Conservation (phyloP, 768 basidiomycete species). For the Trametes cingulata region DNA sequence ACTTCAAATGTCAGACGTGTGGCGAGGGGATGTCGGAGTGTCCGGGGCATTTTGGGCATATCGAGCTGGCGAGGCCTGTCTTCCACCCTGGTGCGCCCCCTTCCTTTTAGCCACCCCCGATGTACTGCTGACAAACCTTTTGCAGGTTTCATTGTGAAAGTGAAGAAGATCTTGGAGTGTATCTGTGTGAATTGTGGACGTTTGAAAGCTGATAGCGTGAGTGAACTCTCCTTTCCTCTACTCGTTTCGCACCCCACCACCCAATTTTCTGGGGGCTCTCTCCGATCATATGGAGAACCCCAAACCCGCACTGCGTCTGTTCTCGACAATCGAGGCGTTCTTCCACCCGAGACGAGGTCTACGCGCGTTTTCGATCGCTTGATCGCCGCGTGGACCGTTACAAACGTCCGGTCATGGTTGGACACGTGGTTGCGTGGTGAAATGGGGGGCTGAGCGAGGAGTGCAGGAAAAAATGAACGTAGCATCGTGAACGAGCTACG, state of each 20-base stretch:
- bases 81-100: constrained; percentile 84
- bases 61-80: constrained; percentile 95
- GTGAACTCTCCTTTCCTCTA: constrained; percentile 76
- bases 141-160: constrained; percentile 93
- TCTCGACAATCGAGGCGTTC: constrained; percentile 82
- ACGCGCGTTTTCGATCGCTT: constrained; percentile 93
- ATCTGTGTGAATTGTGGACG: constrained; percentile 99
- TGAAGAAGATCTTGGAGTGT: constrained; percentile 99
- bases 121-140: not conserved
- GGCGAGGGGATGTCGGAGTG: constrained; percentile 99
- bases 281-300: constrained; percentile 91
- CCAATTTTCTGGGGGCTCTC: constrained; percentile 99
- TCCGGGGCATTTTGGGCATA: constrained; percentile 98
- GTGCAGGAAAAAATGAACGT: constrained; percentile 62
- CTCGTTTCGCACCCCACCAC: constrained; percentile 91
- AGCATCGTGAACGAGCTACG: constrained; percentile 28
- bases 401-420: constrained; percentile 74
- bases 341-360: constrained; percentile 72
- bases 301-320: constrained; percentile 84
- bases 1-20: constrained; percentile 99
- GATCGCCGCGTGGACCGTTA: constrained; percentile 80
- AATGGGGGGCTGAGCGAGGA: constrained; percentile 98
- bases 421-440: constrained; percentile 90
- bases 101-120: not conserved
- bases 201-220: constrained; percentile 96